phyloP scores from a whole-genome alignment of 352 stramenopile species.

The Phytophthora colocasiae region DNA sequence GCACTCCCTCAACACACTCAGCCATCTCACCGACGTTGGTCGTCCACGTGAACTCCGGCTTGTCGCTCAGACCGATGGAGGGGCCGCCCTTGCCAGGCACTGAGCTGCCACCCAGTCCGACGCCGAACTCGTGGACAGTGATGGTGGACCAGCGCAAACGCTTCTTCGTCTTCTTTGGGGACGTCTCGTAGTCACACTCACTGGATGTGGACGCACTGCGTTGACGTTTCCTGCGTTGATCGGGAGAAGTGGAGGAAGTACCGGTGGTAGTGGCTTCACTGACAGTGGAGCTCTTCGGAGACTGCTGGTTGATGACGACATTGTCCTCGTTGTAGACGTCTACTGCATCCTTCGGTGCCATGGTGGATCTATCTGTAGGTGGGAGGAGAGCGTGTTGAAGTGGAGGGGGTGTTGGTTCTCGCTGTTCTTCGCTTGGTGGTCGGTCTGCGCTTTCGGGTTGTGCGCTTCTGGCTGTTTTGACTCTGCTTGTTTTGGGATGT shows the following conservation, averaged over 20 bases:
- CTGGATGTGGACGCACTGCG: constrained; percentile 15
- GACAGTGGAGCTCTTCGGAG: constrained; percentile 15
- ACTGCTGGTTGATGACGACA: constrained; percentile 12
- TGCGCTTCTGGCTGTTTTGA: constrained; percentile 37
- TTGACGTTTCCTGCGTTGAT: constrained; percentile 23
- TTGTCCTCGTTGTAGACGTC: constrained; percentile 16
- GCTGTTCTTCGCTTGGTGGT: constrained; percentile 15
- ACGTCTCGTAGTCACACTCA: constrained; percentile 8
- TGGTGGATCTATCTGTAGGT: constrained; percentile 19
- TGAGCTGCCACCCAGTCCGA: constrained; percentile 6
- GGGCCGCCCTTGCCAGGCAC: constrained; percentile 59
- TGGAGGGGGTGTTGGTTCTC: constrained; percentile 1
- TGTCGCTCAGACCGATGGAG: constrained; percentile 57
- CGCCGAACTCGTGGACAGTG: constrained; percentile 65
- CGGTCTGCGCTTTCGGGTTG: constrained; percentile 23
- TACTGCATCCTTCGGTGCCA: constrained; percentile 55
- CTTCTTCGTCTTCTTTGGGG: constrained; percentile 44
- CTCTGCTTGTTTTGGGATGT: constrained; percentile 38
- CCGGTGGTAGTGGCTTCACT: constrained; percentile 4
- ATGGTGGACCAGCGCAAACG: constrained; percentile 60
- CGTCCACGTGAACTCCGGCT: constrained; percentile 65
- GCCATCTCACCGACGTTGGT: constrained; percentile 73
- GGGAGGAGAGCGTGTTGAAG: constrained; percentile 2
- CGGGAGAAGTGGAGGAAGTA: not conserved
- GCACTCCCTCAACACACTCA: constrained; percentile 62